phyloP scores from a whole-genome alignment of 2,329 filamentous ascomycete genomes.

The Aschersonia sp. region DNA sequence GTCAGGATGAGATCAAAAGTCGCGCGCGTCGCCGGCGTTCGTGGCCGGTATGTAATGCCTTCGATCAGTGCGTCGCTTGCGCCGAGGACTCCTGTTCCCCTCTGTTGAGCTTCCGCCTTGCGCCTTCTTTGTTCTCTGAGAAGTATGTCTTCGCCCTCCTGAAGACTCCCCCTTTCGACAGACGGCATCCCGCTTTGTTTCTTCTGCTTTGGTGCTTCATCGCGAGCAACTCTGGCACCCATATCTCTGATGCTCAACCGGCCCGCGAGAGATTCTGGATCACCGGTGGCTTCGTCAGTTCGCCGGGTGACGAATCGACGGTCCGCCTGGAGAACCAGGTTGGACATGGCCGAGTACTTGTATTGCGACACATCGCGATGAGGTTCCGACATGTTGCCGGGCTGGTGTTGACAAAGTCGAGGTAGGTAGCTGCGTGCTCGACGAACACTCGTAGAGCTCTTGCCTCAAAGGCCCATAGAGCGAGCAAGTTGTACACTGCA shows the following conservation, averaged over 20 bases:
- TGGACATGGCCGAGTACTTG: constrained; percentile 99
- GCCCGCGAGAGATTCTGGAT: constrained; percentile 92
- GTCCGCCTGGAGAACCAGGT: constrained; percentile 99
- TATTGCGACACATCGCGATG: constrained; percentile 84
- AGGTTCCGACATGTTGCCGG: constrained; percentile 54
- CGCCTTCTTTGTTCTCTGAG: constrained; percentile 75
- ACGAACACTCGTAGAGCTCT: constrained; percentile 20
- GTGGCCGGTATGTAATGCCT: constrained; percentile 79
- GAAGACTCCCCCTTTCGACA: constrained; percentile 59
- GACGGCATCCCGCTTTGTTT: constrained; percentile 54
- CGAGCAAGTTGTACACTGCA: neutral
- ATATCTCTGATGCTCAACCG: constrained; percentile 89
- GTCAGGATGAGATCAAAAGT: constrained; percentile 92
- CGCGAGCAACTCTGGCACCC: constrained; percentile 71
- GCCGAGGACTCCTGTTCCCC: constrained; percentile 65
- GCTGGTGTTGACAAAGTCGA: constrained; percentile 10
- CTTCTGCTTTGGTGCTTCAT: constrained; percentile 68
- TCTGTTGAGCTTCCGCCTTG: constrained; percentile 58
- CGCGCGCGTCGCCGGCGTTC: constrained; percentile 79
- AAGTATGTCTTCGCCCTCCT: constrained; percentile 72
- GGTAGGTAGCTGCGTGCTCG: constrained; percentile 19
- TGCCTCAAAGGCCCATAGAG: constrained; percentile 18
- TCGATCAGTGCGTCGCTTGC: constrained; percentile 79
- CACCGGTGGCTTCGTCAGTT: constrained; percentile 88
- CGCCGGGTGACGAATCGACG: constrained; percentile 85